phyloP scores from a whole-genome alignment of 371 early-diverging fungal species.

The Mucor circinelloides region DNA sequence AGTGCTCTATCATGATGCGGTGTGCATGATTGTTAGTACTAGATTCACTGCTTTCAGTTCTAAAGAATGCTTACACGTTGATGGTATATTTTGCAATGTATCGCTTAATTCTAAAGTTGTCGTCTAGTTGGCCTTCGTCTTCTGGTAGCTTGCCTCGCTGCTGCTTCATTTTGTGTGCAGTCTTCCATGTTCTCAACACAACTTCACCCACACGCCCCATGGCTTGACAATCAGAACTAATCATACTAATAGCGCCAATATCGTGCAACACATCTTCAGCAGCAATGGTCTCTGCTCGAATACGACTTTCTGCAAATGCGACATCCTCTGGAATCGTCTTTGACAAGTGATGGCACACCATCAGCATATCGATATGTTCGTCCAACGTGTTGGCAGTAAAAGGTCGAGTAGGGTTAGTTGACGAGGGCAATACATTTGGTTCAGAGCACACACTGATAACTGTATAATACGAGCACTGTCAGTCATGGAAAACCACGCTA shows the following conservation, averaged over 20 bases:
- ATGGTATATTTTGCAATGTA: constrained; percentile 96
- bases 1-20: constrained; percentile 54
- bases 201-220: constrained; percentile 97
- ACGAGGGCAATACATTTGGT: constrained; percentile 85
- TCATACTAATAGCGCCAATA: constrained; percentile 90
- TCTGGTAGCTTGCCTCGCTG: constrained; percentile 73
- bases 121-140: constrained; percentile 53
- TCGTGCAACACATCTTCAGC: constrained; percentile 94
- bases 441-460: constrained; percentile 83
- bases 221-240: constrained; percentile 90
- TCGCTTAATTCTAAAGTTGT: constrained; percentile 80
- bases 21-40: neutral
- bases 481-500: neutral
- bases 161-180: constrained; percentile 91
- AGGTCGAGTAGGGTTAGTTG: constrained; percentile 94
- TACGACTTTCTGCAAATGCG: constrained; percentile 95
- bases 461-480: constrained; percentile 5
- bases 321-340: constrained; percentile 93
- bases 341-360: constrained; percentile 96
- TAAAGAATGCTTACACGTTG: constrained; percentile 65
- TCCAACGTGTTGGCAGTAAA: constrained; percentile 92
- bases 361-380: constrained; percentile 96
- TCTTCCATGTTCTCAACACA: constrained; percentile 88
- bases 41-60: too few relatives aligned
- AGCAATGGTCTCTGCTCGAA: constrained; percentile 94